Percentiles rank a stretch among this genome's conserved stretches.
Conservation (phyloP, 768 basidiomycete species). For the Bullera alba region DNA sequence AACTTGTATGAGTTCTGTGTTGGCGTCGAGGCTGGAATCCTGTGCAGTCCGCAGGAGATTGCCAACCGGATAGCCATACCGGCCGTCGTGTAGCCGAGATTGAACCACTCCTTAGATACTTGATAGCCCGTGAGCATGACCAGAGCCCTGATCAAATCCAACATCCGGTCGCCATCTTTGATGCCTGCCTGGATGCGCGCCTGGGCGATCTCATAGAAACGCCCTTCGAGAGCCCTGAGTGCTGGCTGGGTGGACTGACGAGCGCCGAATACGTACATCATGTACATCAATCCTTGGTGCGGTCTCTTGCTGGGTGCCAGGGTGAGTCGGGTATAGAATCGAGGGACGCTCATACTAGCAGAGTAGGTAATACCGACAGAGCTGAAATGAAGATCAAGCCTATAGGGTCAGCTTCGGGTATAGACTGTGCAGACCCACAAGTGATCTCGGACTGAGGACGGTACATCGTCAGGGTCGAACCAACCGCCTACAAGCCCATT, state of each 20-base stretch:
- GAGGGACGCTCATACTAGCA: constrained; percentile 7
- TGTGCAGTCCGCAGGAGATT: constrained; percentile 17
- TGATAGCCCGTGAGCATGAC: constrained; percentile 11
- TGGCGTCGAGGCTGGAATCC: constrained; percentile 13
- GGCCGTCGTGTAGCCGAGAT: constrained; percentile 8
- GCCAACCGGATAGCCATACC: constrained; percentile 13
- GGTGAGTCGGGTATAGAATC: constrained; percentile 19
- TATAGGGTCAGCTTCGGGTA: background rate
- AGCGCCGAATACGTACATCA: constrained; percentile 22
- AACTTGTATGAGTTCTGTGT: background rate
- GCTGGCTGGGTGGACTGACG: constrained; percentile 7
- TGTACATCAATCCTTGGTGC: constrained; percentile 27
- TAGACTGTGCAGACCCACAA: constrained; percentile 1
- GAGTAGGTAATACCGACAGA: constrained; percentile 2
- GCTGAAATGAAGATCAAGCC: constrained; percentile 20
- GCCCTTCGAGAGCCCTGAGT: constrained; percentile 10
- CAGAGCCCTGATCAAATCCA: constrained; percentile 18
- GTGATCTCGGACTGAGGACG: constrained; percentile 17
- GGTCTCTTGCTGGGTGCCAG: constrained; percentile 17
- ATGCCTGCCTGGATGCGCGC: constrained; percentile 15
- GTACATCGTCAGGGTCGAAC: constrained; percentile 26
- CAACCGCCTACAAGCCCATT: constrained; percentile 19
- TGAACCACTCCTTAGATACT: constrained; percentile 9
- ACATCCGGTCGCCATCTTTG: constrained; percentile 8
- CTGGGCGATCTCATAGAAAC: constrained; percentile 21